Evolutionary conservation across 208 protist genomes (phyloP), one percentile per base, ranked within the genome.

Genomic region (Perkinsela sp.): DNA sequence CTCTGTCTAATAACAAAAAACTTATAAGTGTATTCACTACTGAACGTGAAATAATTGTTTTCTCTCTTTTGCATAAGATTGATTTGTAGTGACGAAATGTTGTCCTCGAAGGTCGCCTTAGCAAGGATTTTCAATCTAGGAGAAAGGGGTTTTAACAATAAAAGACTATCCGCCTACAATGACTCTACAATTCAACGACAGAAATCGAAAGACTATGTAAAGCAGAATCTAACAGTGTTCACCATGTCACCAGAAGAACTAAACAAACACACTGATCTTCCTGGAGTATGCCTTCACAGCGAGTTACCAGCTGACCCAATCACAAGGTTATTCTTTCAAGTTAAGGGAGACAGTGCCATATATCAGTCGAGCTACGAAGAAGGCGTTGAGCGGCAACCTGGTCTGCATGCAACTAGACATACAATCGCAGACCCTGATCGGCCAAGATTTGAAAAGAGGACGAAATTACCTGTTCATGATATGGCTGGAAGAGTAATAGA

Each of bases 291-390:
- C 76, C 81, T 80, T 0, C 70, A 76, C 0, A 82, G 82, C 30
- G 86, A 92, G 69, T 75, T 92, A 2, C 86, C 86, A 0, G 84
- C 84, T 0, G 86, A 92, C 74, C 86, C 86, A 2, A 86, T 92
- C 75, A 92, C 86, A 0, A 79, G 86, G 0, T 78, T 92, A 67
- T 92, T 92, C 78, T 92, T 92, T 71, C 86, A 92, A 74, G 84
- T 89, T 76, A 84, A 90, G 72, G 86, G 86, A 28, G 84, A 92
- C 32, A 79, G 89, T 72, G 86, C 86, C 72, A 76, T 92, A 16
- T 90, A 92, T 77, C 88, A 92, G 74, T 83, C 84, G 73, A 88
- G 75, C 66, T 92, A 88, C 71, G 86, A 88, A 48, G 30, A 57
- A n/a, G 82, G 84, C 29, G 86, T 80, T 66, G 40, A 57, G 13